Base-by-base conservation (phyloP, 2,329 filamentous ascomycete genomes). In the Botrytis fabae region DNA sequence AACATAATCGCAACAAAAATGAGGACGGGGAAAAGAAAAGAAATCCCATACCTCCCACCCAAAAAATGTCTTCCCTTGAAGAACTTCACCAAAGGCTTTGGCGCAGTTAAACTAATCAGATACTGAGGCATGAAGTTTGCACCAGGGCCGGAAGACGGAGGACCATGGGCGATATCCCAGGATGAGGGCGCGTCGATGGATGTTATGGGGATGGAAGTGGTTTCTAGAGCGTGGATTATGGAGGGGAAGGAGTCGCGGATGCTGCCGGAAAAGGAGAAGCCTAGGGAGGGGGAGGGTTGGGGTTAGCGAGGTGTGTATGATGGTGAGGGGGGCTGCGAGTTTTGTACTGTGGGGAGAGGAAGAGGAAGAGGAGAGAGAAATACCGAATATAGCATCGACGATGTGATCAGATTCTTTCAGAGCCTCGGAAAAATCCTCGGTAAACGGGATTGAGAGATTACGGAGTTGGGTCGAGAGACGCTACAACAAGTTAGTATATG, bases 181-280 rank as follows among this genome's bases (percentile, higher is more conserved):
- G 93, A 96, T 46, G 93, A 97, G 1, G 96, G 96, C 10, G 93
- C 94, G 83, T 99, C 96, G 35, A 99, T 93, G 4, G 94, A 92
- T 4, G 96, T 91, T 0, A 98, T 92, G 0, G 94, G 93, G 12
- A 96, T 80, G 40, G 87, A 87, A 8, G 92, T 92, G 60, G 90
- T 86, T 77, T 94, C 89, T 54, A 99, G 86, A 12, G 92, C 90
- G 74, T 88, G 85, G 78, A 99, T 97, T 22, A 98, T 92, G 0
- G 86, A 86, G 0, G 91, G 91, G 80, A 98, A 99, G 1, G 96
- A 96, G 76, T 97, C 93, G n/a, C 96, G 91, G 70, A 99, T 91
- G 76, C 96, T 91, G 10, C 95, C 95, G 2, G 91, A 91, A 84
- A 99, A 99, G 74, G 92, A 96, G 84, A 99, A 99, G 12, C 93